Evolutionary conservation across 306 rosid species (phyloP), one percentile per base, ranked within the genome.

Genomic region (Vicia faba): DNA sequence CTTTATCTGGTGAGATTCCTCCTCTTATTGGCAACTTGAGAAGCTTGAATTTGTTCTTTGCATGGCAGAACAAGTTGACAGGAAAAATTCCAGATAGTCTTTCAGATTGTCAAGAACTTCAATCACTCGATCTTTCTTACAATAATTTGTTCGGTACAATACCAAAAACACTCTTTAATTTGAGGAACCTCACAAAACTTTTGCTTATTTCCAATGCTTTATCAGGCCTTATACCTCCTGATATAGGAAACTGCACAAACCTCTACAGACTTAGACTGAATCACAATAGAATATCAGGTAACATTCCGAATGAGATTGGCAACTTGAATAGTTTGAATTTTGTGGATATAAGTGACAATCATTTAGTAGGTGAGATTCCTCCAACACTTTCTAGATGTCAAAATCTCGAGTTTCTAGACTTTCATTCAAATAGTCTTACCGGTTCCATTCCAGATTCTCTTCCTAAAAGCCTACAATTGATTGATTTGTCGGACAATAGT

Each of bases 271-370:
- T 95, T 15, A 69, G 99, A 67, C 57, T 95, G 71, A 80, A 87
- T 60, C 74, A 56, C 28, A 95, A 95, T 66, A 84, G 91, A 75
- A 56, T 95, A 13, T 80, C 74, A 38, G 97, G 97, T 18, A 74
- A 73, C 59, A 84, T 95, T 84, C 99, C 99, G 66, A 79, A 83
- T 51, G 92, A 88, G 78, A 88, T 95, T 48, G 99, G 99, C 0
- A 74, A 74, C 64, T 64, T 90, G 82, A 84, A 77, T 63, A 81
- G 49, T 74, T 72, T 95, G 71, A 84, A 90, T 46, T 88, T 88
- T 12, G 26, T 90, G 14, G 99, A 95, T 50, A 13, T 88, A 23
- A 84, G 89, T 82, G 78, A 25, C 69, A 95, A 95, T 36, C 88
- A 71, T 70, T 84, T 95, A 51, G 82, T 57, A 1, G 99, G 99